phyloP scores from a whole-genome alignment of 2,329 filamentous ascomycete species.

The Spiromastix sp. region DNA sequence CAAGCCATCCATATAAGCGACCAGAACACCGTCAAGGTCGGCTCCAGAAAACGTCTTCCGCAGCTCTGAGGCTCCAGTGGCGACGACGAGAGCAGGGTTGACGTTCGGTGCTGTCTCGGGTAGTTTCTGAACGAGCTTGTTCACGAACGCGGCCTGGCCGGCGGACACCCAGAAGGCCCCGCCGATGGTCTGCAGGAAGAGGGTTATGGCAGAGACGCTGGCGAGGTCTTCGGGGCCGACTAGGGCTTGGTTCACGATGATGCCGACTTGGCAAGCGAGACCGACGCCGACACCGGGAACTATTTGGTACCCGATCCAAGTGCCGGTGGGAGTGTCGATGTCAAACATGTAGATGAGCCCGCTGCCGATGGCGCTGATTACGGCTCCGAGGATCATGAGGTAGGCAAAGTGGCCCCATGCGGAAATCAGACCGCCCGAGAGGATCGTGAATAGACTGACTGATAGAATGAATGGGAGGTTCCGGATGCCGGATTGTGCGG shows the following conservation, averaged over 20 bases:
- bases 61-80: constrained; percentile 49
- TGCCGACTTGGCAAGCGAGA: constrained; percentile 15
- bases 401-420: constrained; percentile 10
- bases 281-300: constrained; percentile 17
- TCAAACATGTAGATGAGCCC: constrained; percentile 10
- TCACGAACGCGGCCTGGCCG: constrained; percentile 14
- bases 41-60: constrained; percentile 40
- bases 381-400: constrained; percentile 6
- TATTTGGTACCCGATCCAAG: constrained; percentile 15
- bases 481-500: constrained; percentile 12
- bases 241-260: constrained; percentile 14
- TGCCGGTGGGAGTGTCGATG: constrained; percentile 8
- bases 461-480: constrained; percentile 15
- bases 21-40: constrained; percentile 43
- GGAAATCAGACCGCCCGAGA: constrained; percentile 10
- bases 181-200: constrained; percentile 7
- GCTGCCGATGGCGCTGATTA: constrained; percentile 6
- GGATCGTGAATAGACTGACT: constrained; percentile 11
- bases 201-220: constrained; percentile 9
- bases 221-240: constrained; percentile 15
- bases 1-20: constrained; percentile 41
- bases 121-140: constrained; percentile 8
- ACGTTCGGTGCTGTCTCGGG: constrained; percentile 24
- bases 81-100: constrained; percentile 32
- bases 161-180: constrained; percentile 15